Percentiles rank a stretch among this genome's conserved stretches.
Conservation (phyloP, 208 protist species). For the Porcisia deanei region DNA sequence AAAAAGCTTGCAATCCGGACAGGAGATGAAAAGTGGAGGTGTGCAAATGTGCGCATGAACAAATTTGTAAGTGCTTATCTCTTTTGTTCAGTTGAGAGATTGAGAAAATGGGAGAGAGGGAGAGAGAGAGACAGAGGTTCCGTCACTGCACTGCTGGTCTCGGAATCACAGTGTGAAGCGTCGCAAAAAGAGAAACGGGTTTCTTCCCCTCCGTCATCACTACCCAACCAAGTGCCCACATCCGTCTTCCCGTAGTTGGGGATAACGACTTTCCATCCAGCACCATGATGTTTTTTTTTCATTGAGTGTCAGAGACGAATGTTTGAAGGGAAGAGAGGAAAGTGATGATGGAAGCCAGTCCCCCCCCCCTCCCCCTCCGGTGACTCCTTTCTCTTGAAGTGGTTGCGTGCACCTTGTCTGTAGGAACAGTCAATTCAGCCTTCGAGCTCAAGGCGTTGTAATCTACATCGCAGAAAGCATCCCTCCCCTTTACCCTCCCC, state of each 20-base stretch:
- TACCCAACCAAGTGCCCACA: background rate
- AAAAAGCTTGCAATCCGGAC: background rate
- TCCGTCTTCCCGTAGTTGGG: background rate
- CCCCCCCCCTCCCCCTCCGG: background rate
- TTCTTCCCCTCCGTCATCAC: background rate
- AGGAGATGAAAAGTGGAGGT: background rate
- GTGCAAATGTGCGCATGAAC: background rate
- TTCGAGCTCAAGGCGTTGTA: background rate
- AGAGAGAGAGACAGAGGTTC: too few relatives aligned
- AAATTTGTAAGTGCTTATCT: background rate
- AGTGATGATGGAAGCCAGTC: too few relatives aligned
- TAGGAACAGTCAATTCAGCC: background rate
- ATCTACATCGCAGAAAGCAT: background rate
- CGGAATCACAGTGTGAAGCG: background rate
- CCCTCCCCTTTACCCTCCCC: background rate
- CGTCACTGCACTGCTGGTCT: background rate
- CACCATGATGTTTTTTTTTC: background rate
- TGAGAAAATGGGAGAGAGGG: background rate
- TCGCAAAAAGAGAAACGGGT: background rate
- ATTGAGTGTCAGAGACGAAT: background rate
- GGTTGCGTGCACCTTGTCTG: background rate
- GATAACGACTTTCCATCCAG: background rate
- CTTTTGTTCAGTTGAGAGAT: too few relatives aligned
- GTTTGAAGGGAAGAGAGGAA: background rate
- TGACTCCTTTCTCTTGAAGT: background rate